phyloP scores from a whole-genome alignment of 352 stramenopile genomes.

The Halophytophthora batemanensis region DNA sequence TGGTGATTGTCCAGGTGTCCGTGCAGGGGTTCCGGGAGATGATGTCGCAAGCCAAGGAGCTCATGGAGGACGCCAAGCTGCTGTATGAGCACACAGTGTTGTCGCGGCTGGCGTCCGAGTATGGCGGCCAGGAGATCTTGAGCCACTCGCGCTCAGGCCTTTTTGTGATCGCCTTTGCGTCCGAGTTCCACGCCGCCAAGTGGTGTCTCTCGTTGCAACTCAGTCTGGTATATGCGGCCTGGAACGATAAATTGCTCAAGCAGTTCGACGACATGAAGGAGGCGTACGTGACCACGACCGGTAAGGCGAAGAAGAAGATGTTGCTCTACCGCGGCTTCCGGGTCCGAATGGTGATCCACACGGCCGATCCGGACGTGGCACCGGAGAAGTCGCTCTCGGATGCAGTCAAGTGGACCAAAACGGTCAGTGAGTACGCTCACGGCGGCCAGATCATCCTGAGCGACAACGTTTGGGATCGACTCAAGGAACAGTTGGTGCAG shows the following conservation, averaged over 20 bases:
- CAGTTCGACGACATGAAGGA: slow-evolving; percentile 83
- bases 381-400: slow-evolving; percentile 64
- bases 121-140: slow-evolving; percentile 77
- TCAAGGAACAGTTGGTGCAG: slow-evolving; percentile 86
- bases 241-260: slow-evolving; percentile 86
- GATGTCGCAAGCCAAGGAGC: slow-evolving; percentile 66
- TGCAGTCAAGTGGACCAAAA: slow-evolving; percentile 84
- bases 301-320: slow-evolving; percentile 72
- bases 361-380: slow-evolving; percentile 46
- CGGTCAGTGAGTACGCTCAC: slow-evolving; percentile 78
- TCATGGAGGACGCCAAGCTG: slow-evolving; percentile 86
- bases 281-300: slow-evolving; percentile 46
- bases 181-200: slow-evolving; percentile 84
- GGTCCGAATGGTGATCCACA: slow-evolving; percentile 86
- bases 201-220: slow-evolving; percentile 86
- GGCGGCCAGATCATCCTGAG: slow-evolving; percentile 84
- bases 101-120: slow-evolving; percentile 78
- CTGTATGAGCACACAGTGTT: slow-evolving; percentile 87
- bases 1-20: slow-evolving; percentile 83
- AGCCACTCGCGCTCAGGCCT: slow-evolving; percentile 72
- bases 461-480: slow-evolving; percentile 80
- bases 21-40: slow-evolving; percentile 82
- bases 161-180: slow-evolving; percentile 82
- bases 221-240: slow-evolving; percentile 81
- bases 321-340: slow-evolving; percentile 82